Base-by-base conservation (phyloP, 1,139 yeast genomes). In the Pneumocystis carinii region DNA sequence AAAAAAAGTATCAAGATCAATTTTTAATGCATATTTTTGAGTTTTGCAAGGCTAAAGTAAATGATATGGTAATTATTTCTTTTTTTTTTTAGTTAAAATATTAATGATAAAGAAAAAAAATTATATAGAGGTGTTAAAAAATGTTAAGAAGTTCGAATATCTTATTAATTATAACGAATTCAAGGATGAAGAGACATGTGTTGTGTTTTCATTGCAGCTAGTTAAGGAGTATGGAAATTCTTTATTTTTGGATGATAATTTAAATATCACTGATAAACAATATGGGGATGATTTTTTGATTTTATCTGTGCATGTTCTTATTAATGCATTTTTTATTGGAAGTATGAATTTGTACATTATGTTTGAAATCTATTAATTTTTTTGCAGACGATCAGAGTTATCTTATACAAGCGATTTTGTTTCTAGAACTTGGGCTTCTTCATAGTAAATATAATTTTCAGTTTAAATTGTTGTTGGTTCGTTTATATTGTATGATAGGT, bases 391-490 rank as follows among this genome's bases (percentile, higher is more conserved):
- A 53, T n/a, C 69, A 68, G 42, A 70, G 72, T 1, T 27, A 63
- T 4, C 61, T 72, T 3, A 61, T 74, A 29, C 77, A 73, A 66
- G 76, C 76, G 59, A 77, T 76, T 64, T 75, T 71, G 32, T 75
- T 75, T 64, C 74, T 89, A 8, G 85, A 84, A 68, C 70, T 75
- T 14, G 78, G 83, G 0, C 71, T 79, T 1, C 60, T 71, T 6
- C 70, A 73, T 10, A 94, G 88, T 70, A 78, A 79, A 38, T 81
- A 84, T 67, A 90, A 88, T 71, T 86, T 83, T 70, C 82, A 81
- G 69, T 74, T 86, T 29, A 79, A 84, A 64, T 73, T 87, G 19
- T 87, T 95, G 92, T 75, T 90, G 59, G 78, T 87, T 63, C 79
- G 83, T 55, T 72, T 89, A 3, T 87, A 87, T 71, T 76, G 81